Conservation (phyloP, 352 stramenopile genomes). For the Phytopythium litorale region DNA sequence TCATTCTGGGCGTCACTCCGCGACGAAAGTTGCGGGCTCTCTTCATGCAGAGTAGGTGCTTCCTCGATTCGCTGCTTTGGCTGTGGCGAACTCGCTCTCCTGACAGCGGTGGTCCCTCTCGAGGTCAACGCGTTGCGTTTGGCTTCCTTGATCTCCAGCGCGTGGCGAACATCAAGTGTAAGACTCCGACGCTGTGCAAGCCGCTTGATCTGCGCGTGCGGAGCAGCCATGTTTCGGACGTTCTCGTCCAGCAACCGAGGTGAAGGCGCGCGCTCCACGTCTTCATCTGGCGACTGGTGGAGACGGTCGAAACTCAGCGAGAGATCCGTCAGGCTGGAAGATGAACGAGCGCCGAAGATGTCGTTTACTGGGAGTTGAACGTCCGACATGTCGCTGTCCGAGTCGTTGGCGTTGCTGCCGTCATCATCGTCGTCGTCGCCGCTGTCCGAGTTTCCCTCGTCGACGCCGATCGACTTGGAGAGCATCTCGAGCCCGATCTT, state of each 20-base stretch:
- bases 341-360: neutral
- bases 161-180: neutral
- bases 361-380: conserved; percentile 4
- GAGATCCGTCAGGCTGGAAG: neutral
- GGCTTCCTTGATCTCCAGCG: conserved; percentile 4
- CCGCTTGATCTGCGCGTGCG: conserved; percentile 2
- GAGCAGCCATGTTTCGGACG: conserved; percentile 1
- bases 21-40: neutral
- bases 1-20: neutral
- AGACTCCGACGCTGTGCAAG: conserved; percentile 1
- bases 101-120: neutral
- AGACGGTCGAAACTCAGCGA: neutral
- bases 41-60: neutral
- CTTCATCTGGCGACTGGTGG: neutral
- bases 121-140: neutral
- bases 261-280: neutral
- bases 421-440: conserved; percentile 13
- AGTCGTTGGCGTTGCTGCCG: conserved; percentile 1
- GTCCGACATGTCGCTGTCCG: conserved; percentile 8
- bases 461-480: conserved; percentile 54
- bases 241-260: neutral
- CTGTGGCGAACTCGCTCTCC: neutral
- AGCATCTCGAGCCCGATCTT: conserved; percentile 51
- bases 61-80: neutral
- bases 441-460: conserved; percentile 54